These are phyloP conservation scores for Tirmania nivea DNA, from an alignment of 495 filamentous ascomycete species.

Conservation along the genomic window DNA sequence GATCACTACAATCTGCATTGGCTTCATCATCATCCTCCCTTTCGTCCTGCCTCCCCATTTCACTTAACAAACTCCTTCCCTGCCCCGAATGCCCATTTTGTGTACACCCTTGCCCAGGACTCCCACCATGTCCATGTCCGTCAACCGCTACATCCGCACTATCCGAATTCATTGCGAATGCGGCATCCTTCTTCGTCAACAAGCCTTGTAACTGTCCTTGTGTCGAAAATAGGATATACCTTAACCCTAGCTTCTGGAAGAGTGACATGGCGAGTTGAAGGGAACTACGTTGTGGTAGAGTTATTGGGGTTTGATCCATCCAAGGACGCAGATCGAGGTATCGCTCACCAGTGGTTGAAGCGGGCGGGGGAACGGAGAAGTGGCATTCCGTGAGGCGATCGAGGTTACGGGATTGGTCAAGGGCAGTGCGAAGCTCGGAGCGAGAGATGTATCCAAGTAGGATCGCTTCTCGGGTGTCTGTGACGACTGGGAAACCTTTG, in stretches of 20 bases:
- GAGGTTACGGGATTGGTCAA: constrained; percentile 37
- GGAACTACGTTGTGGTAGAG: constrained; percentile 48
- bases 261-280: constrained; percentile 67
- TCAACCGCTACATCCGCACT: too few species aligned
- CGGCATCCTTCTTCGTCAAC: constrained; percentile 96
- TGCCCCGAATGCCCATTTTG: too few species aligned
- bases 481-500: constrained; percentile 82
- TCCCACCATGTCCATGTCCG: too few species aligned
- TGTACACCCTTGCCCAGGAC: too few species aligned
- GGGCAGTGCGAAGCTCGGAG: constrained; percentile 64
- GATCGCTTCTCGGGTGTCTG: constrained; percentile 46
- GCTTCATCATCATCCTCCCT: too few species aligned
- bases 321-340: constrained; percentile 77
- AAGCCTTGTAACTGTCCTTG: constrained; percentile 63
- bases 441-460: constrained; percentile 87
- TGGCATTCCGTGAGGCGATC: constrained; percentile 54
- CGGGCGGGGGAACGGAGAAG: constrained; percentile 45
- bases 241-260: constrained; percentile 79
- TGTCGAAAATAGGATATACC: constrained; percentile 75
- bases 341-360: constrained; percentile 19
- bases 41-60: too few species aligned
- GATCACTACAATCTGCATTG: too few species aligned
- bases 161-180: constrained; percentile 52
- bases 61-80: too few species aligned
- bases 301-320: constrained; percentile 97